Evolutionary conservation across 2,329 filamentous ascomycete genomes (phyloP).

Genomic region (Davidsoniella neocaledoniae): DNA sequence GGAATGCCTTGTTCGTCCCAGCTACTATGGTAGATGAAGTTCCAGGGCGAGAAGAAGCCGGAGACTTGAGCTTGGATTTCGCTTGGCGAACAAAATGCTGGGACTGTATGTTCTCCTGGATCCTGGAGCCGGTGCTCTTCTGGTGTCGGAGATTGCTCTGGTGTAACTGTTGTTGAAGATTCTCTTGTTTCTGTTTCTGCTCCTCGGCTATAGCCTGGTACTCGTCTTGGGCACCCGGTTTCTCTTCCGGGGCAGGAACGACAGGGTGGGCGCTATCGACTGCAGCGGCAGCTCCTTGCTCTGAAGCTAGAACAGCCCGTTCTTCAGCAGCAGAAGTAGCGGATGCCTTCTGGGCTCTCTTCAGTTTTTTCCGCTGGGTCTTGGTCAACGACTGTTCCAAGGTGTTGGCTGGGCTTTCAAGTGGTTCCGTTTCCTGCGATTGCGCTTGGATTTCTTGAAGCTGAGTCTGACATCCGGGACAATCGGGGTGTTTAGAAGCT

Average conservation of each 20-base stretch:
- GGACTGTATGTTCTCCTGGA: neutral
- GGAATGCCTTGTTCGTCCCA: neutral
- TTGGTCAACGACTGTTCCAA: neutral
- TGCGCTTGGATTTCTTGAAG: neutral
- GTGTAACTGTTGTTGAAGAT: neutral
- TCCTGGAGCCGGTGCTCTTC: neutral
- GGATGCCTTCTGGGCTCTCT: neutral
- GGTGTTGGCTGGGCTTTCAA: no score
- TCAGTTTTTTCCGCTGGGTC: neutral
- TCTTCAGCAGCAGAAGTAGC: no score
- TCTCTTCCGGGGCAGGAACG: neutral
- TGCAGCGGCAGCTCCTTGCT: neutral
- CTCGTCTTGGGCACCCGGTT: neutral
- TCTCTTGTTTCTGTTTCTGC: neutral
- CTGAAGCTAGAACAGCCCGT: no score
- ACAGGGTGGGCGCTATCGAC: slow-evolving; percentile 2
- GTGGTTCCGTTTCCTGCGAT: neutral
- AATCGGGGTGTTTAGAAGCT: slow-evolving; percentile 4
- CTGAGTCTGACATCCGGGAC: neutral
- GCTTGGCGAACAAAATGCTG: neutral
- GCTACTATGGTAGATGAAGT: neutral
- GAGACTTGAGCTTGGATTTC: neutral
- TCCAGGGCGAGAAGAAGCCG: neutral
- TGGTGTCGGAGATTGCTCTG: no score
- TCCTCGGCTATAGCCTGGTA: slow-evolving; percentile 1